Conservation (phyloP, 148 eudicot species). For the Rhododendron ovatum region DNA sequence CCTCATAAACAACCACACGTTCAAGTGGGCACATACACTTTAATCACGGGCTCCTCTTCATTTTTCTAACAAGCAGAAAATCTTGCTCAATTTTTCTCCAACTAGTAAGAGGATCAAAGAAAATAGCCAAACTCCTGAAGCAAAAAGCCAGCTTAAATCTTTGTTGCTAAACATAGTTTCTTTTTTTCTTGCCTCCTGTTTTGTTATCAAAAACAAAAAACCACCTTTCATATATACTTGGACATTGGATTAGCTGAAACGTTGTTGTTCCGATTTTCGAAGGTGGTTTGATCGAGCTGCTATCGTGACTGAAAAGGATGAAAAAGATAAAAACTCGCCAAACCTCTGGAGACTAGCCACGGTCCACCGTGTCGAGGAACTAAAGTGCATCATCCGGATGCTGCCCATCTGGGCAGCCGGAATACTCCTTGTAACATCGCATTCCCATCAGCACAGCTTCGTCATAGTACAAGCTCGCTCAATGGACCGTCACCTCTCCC, state of each 20-base stretch:
- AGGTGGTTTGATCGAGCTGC: constrained; percentile 69
- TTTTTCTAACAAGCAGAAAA: too few species aligned
- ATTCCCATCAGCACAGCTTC: constrained; percentile 41
- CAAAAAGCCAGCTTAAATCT: too few species aligned
- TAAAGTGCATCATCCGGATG: constrained; percentile 46
- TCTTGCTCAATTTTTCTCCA: too few species aligned
- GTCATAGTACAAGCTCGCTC: constrained; percentile 43
- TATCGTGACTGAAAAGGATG: constrained; percentile 30
- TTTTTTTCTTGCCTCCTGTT: too few species aligned
- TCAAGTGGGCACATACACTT: too few species aligned
- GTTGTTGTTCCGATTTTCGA: not conserved
- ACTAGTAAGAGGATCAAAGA: too few species aligned
- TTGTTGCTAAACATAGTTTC: too few species aligned
- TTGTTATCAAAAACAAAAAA: too few species aligned
- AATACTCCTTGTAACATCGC: constrained; percentile 30
- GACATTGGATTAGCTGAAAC: not conserved
- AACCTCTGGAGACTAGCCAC: constrained; percentile 56
- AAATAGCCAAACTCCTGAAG: too few species aligned
- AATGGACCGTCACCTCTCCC: constrained; percentile 49
- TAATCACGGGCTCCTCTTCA: too few species aligned
- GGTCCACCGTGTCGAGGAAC: constrained; percentile 57
- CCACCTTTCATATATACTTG: not conserved
- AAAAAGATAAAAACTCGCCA: constrained; percentile 21
- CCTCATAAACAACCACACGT: too few species aligned
- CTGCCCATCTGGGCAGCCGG: constrained; percentile 52